These are phyloP conservation scores for Lichenothelia convexa DNA, from an alignment of 495 filamentous ascomycete genomes.

Conservation along the genomic window DNA sequence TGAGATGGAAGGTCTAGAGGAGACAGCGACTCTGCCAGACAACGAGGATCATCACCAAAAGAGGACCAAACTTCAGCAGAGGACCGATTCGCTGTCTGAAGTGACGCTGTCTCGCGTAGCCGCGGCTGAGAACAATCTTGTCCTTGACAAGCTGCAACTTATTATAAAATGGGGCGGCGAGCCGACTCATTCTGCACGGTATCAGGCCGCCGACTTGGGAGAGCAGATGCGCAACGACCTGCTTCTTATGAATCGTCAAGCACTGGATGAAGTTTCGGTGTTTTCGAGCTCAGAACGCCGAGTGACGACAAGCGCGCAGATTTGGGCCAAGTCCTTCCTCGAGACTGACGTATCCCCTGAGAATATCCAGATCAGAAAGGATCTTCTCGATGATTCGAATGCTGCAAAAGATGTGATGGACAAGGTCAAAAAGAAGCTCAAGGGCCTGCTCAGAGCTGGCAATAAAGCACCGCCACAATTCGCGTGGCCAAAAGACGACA, in stretches of 20 bases:
- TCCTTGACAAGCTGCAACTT: slow-evolving; percentile 87
- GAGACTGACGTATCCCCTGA: slow-evolving; percentile 66
- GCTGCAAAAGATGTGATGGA: slow-evolving; percentile 99
- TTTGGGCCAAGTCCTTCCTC: slow-evolving; percentile 83
- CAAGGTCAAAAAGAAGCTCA: slow-evolving; percentile 98
- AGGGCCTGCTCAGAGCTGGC: slow-evolving; percentile 72
- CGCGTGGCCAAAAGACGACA: slow-evolving; percentile 83
- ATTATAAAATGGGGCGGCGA: slow-evolving; percentile 99
- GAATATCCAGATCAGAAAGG: slow-evolving; percentile 75
- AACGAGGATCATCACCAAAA: slow-evolving; percentile 4
- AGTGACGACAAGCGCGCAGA: slow-evolving; percentile 89
- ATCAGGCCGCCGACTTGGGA: slow-evolving; percentile 85
- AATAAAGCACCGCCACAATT: slow-evolving; percentile 81
- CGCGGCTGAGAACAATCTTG: slow-evolving; percentile 70
- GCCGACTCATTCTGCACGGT: slow-evolving; percentile 90
- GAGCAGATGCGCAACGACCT: slow-evolving; percentile 92
- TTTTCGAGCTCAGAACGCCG: slow-evolving; percentile 90
- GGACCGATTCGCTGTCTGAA: slow-evolving; percentile 69
- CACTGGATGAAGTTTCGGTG: slow-evolving; percentile 73
- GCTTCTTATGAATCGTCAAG: slow-evolving; percentile 79
- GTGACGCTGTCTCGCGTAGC: slow-evolving; percentile 79
- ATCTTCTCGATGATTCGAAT: slow-evolving; percentile 91
- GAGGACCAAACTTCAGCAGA: slow-evolving; percentile 24
- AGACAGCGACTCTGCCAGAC: neutral
- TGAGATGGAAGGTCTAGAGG: slow-evolving; percentile 3